Base-by-base conservation (phyloP, 768 basidiomycete species). In the Leucosporidium yakuticum region DNA sequence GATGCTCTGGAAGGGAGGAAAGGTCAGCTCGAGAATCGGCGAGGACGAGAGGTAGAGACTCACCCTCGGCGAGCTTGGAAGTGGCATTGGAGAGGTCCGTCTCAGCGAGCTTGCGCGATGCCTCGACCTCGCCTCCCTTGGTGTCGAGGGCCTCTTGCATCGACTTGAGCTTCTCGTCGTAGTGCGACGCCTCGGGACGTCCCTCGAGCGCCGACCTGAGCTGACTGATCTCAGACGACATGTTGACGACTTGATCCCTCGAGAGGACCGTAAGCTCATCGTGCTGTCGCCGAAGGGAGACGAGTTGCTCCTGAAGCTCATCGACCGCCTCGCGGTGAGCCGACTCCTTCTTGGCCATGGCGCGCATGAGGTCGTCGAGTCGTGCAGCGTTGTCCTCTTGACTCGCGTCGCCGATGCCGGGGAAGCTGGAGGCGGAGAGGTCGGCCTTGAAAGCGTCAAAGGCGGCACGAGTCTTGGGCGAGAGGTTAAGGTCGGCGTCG, bases 311-410 rank as follows among this genome's bases (percentile, higher is more conserved):
- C 54, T 85, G 86, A 70, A 97, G 82, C 39, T 81, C 81, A 51
- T 90, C 87, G 32, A 96, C 88, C 29, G 84, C 77, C 75, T 95
- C 90, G 47, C 86, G 85, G 77, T 98, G 95, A 44, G 86, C 82
- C 6, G 90, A 88, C 78, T 99, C 96, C 78, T 98, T 98, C 80
- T 90, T 88, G 4, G 94, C 94, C 95, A 98, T 97, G 4, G 95
- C 91, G 90, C 88, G 81, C 91, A 97, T 95, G 21, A 97, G 84
- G 74, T 94, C 91, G 74, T 95, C 93, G 48, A 96, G 81, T 63
- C 89, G 83, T 47, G 77, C 64, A 34, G 74, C 63, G 31, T 76
- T 68, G 39, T 74, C 60, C 49, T 44, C 63, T 29, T 71, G 63
- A 4, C 53, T 4, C 17, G 60, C 14, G 27, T 51, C 61, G 32